These are phyloP conservation scores for Talaromyces islandicus DNA, from an alignment of 2,329 filamentous ascomycete genomes.

Conservation along the genomic window DNA sequence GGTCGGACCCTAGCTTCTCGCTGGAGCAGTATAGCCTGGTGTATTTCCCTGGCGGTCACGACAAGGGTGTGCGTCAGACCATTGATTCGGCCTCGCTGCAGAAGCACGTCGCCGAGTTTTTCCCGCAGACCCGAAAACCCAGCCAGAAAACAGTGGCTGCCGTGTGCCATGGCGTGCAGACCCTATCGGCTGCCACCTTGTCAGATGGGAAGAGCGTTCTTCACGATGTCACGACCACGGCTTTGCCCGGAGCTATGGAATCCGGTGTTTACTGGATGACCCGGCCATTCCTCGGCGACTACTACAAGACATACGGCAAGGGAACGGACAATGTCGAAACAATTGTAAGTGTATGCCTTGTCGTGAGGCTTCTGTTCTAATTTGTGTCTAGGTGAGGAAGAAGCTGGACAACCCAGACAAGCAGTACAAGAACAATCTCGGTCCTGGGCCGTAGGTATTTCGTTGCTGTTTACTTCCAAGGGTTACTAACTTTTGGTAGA, in stretches of 20 bases:
- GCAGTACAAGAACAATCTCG: conserved; percentile 18
- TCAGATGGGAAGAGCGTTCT: conserved; percentile 43
- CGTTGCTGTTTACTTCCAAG: background rate
- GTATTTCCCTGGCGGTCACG: conserved; percentile 49
- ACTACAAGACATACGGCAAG: conserved; percentile 53
- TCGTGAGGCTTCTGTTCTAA: background rate
- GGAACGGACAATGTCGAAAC: conserved; percentile 46
- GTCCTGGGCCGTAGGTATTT: conserved; percentile 7
- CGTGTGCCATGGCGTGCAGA: conserved; percentile 51
- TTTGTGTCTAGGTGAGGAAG: conserved; percentile 35
- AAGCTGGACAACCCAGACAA: conserved; percentile 38
- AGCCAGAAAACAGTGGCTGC: conserved; percentile 42
- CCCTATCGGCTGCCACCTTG: conserved; percentile 39
- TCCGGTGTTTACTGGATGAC: conserved; percentile 46
- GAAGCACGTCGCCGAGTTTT: conserved; percentile 41
- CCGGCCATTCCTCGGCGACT: conserved; percentile 46
- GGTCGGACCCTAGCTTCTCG: conserved; percentile 40
- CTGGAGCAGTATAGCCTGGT: conserved; percentile 45
- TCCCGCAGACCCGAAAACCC: conserved; percentile 43
- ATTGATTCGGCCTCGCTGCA: conserved; percentile 46
- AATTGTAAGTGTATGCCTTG: conserved; percentile 29
- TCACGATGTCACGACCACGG: conserved; percentile 44
- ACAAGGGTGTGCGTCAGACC: conserved; percentile 47
- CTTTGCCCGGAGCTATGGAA: conserved; percentile 46
- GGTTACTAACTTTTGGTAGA: conserved; percentile 1